Conservation (phyloP, 768 basidiomycete genomes). For the Serpula lacrymans region DNA sequence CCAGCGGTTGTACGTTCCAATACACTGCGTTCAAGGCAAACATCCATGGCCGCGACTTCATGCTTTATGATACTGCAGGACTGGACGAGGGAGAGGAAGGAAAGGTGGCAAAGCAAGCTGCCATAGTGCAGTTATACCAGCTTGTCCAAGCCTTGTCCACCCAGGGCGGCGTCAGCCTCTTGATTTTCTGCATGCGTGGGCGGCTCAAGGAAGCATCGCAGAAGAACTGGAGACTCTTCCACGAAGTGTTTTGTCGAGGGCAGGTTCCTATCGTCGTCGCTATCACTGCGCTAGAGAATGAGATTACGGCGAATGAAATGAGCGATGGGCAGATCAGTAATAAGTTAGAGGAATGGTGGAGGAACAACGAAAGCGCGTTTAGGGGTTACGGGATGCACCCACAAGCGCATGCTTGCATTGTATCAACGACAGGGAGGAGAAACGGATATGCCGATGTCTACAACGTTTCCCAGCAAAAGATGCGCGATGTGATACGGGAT, state of each 20-base stretch:
- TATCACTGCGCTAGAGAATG: constrained; percentile 26
- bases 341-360: constrained; percentile 35
- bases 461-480: constrained; percentile 9
- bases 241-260: constrained; percentile 9
- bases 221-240: constrained; percentile 12
- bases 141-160: no score
- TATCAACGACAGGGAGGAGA: constrained; percentile 14
- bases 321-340: no score
- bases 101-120: constrained; percentile 1
- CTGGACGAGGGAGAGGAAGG: constrained; percentile 19
- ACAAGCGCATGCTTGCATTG: constrained; percentile 28
- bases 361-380: constrained; percentile 20
- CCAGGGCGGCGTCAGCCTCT: constrained; percentile 14
- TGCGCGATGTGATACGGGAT: constrained; percentile 2
- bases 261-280: constrained; percentile 21
- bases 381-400: constrained; percentile 20
- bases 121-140: constrained; percentile 8
- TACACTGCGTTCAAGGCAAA: constrained; percentile 8
- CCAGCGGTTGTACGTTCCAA: constrained; percentile 19
- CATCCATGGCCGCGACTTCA: constrained; percentile 8
- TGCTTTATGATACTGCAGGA: constrained; percentile 27
- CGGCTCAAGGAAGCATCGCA: constrained; percentile 4
- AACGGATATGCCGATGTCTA: constrained; percentile 19
- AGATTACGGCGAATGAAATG: no score
- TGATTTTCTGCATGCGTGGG: constrained; percentile 15